Evolutionary conservation across 1,284 basidiomycete species (phyloP).

Genomic region (Ganoderma sinense): DNA sequence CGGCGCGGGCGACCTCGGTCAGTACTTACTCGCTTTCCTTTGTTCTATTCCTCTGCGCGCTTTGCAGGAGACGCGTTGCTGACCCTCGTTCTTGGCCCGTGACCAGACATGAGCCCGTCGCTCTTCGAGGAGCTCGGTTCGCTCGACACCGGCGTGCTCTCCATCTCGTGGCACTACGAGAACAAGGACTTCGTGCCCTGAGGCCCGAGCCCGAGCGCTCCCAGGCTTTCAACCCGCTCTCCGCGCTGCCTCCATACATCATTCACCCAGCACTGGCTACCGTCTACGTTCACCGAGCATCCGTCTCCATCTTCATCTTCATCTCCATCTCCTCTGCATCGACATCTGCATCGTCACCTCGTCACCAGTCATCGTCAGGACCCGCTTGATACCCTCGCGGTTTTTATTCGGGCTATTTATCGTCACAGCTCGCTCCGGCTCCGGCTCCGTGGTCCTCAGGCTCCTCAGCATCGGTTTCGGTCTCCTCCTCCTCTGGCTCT

Average conservation of each 20-base stretch:
- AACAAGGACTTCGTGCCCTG: constrained; percentile 31
- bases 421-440: neutral
- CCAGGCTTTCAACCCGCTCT: neutral
- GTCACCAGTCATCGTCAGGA: neutral
- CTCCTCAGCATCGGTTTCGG: neutral
- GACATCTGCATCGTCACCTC: neutral
- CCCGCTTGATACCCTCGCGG: constrained; percentile 5
- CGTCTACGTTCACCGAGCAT: neutral
- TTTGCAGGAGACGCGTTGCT: constrained; percentile 6
- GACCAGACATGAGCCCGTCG: constrained; percentile 40
- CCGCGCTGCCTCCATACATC: constrained; percentile 8
- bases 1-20: constrained; percentile 44
- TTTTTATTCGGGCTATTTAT: constrained; percentile 31
- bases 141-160: constrained; percentile 39
- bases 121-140: constrained; percentile 39
- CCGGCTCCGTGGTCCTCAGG: neutral
- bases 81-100: constrained; percentile 1
- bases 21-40: constrained; percentile 15
- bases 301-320: too few species aligned
- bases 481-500: neutral
- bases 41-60: neutral
- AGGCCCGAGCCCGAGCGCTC: too few species aligned
- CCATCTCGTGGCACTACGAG: constrained; percentile 40
- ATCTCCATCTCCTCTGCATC: too few species aligned
- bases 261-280: neutral